A percentile compares a stretch with the other conserved stretches of the same genome.
Evolutionary conservation across 306 rosid genomes (phyloP).

Genomic region (Sicyos baderoa): DNA sequence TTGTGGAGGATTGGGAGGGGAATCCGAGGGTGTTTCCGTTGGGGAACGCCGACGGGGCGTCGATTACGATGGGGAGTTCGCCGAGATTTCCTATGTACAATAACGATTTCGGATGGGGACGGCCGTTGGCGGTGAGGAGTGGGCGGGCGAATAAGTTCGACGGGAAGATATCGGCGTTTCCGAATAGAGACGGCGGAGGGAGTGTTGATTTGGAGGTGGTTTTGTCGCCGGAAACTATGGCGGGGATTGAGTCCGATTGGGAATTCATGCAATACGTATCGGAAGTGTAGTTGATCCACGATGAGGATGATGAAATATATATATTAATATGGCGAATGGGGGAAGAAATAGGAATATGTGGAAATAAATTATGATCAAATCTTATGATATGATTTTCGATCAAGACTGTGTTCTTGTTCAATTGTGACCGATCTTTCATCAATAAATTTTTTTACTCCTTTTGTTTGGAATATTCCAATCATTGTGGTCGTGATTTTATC

Average conservation of each 20-base stretch:
- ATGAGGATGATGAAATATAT: too few species aligned
- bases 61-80: slow-evolving; percentile 86
- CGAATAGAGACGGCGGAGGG: slow-evolving; percentile 67
- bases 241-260: slow-evolving; percentile 45
- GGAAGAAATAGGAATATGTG: too few species aligned
- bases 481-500: neutral
- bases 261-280: slow-evolving; percentile 78
- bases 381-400: neutral
- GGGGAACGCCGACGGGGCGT: slow-evolving; percentile 75
- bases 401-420: neutral
- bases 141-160: slow-evolving; percentile 57
- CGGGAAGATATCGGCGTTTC: slow-evolving; percentile 62
- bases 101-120: slow-evolving; percentile 69
- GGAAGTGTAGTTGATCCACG: neutral
- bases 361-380: too few species aligned
- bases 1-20: slow-evolving; percentile 66
- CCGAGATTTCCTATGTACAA: slow-evolving; percentile 90
- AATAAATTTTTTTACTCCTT: neutral
- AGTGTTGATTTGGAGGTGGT: slow-evolving; percentile 76
- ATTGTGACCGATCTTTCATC: neutral
- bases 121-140: slow-evolving; percentile 74
- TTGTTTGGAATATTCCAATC: neutral
- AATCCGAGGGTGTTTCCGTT: slow-evolving; percentile 68
- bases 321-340: neutral
- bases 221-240: slow-evolving; percentile 69